Percentiles rank a stretch among this genome's conserved stretches.
Evolutionary conservation across 2,329 filamentous ascomycete species (phyloP).

Genomic region (Xylaria hypoxylon): DNA sequence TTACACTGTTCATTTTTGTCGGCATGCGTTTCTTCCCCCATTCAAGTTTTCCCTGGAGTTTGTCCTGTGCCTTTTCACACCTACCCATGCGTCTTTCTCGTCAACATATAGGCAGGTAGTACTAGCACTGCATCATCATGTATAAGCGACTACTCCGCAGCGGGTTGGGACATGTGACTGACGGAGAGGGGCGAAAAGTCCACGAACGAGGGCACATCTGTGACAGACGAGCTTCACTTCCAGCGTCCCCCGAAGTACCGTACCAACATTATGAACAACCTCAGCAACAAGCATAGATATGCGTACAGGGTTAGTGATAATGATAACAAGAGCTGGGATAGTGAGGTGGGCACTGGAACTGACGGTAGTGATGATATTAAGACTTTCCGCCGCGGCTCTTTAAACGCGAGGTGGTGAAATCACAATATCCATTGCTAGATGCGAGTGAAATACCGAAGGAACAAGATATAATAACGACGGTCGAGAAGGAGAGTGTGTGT

Average conservation of each 20-base stretch:
- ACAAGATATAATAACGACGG: too few relatives aligned
- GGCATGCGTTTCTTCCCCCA: too few relatives aligned
- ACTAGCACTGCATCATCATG: too few relatives aligned
- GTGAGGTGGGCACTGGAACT: not conserved
- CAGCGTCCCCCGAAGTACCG: not conserved
- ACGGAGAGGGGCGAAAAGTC: not conserved
- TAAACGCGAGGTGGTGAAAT: too few relatives aligned
- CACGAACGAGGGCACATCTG: constrained; percentile 45
- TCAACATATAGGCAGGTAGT: too few relatives aligned
- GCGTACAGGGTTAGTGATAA: not conserved
- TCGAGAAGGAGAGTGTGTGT: too few relatives aligned
- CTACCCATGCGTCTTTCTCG: too few relatives aligned
- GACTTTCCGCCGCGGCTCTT: not conserved
- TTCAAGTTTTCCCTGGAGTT: not conserved
- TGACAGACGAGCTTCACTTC: constrained; percentile 4
- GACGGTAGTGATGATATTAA: not conserved
- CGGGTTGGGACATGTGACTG: not conserved
- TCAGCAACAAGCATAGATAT: not conserved
- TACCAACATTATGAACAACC: not conserved
- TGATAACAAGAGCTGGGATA: not conserved
- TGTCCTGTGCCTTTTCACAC: too few relatives aligned
- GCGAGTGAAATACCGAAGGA: too few relatives aligned
- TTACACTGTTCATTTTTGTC: not conserved
- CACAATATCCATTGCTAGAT: too few relatives aligned
- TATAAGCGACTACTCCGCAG: too few relatives aligned